phyloP scores from a whole-genome alignment of 2,329 filamentous ascomycete species.

The Ophiostoma novo-ulmi region DNA sequence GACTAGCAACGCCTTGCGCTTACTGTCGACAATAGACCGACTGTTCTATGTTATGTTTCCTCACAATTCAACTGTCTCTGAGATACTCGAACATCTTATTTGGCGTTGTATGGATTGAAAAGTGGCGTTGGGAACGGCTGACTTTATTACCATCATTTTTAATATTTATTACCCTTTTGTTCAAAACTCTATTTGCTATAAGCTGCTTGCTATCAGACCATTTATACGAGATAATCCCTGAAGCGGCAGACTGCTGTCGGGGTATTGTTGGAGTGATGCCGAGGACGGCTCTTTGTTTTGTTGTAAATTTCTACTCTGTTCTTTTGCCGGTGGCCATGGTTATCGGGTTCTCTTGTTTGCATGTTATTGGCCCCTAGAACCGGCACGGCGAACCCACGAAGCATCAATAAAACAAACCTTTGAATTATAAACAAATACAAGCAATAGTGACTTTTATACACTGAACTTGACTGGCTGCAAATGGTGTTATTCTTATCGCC shows the following conservation, averaged over 20 bases:
- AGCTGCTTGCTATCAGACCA: no score
- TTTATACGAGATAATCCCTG: neutral
- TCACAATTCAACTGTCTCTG: neutral
- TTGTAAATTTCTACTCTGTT: no score
- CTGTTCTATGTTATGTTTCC: neutral
- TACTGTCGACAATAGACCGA: neutral
- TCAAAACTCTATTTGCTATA: neutral
- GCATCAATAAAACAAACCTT: no score
- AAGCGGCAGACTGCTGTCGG: neutral
- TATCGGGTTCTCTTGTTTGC: no score
- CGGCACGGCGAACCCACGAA: no score
- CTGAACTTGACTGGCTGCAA: neutral
- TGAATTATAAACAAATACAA: no score
- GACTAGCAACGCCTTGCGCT: neutral
- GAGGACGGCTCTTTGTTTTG: no score
- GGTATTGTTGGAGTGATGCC: neutral
- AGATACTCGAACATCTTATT: neutral
- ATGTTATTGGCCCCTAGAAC: no score
- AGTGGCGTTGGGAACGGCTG: neutral
- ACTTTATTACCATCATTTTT: neutral
- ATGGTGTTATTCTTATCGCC: conserved; percentile 5
- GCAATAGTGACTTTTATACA: no score
- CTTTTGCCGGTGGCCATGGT: no score
- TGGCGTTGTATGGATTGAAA: neutral
- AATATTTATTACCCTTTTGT: neutral